A percentile compares a stretch with the other conserved stretches of the same genome.
These are phyloP conservation scores for Cryphonectria radicalis DNA, from an alignment of 2,329 filamentous ascomycete species.

Conservation along the genomic window DNA sequence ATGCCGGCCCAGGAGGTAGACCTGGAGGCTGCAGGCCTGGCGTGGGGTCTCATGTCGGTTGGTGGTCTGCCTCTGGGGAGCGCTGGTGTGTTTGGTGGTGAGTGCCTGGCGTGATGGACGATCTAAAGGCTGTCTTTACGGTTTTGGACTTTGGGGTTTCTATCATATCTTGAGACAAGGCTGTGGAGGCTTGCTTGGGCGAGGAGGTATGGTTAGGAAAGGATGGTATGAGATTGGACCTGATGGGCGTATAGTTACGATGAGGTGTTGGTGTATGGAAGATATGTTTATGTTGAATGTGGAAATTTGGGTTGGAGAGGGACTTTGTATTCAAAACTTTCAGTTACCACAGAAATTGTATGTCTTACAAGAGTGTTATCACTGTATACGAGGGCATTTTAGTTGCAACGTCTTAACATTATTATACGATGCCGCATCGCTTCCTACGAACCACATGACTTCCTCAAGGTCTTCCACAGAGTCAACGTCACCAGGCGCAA, in stretches of 20 bases:
- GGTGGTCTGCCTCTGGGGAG: conserved; percentile 51
- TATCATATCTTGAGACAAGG: not conserved
- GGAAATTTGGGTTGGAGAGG: not conserved
- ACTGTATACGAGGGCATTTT: no score
- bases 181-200: not conserved
- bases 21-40: conserved; percentile 51
- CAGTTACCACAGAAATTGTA: not conserved
- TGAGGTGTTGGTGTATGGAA: not conserved
- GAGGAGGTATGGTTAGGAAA: not conserved
- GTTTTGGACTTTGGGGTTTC: not conserved
- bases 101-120: conserved; percentile 42
- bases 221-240: not conserved
- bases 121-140: no score
- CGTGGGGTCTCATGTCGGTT: conserved; percentile 50
- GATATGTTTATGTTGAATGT: no score
- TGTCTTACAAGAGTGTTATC: not conserved
- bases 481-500: not conserved
- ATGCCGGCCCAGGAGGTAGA: conserved; percentile 47
- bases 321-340: not conserved
- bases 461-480: not conserved
- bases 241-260: not conserved
- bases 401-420: no score
- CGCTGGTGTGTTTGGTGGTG: conserved; percentile 52
- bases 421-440: not conserved
- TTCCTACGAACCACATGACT: not conserved